Percentiles rank a stretch among this genome's conserved stretches.
Conservation (phyloP, 768 basidiomycete genomes). For the Imleria badia region DNA sequence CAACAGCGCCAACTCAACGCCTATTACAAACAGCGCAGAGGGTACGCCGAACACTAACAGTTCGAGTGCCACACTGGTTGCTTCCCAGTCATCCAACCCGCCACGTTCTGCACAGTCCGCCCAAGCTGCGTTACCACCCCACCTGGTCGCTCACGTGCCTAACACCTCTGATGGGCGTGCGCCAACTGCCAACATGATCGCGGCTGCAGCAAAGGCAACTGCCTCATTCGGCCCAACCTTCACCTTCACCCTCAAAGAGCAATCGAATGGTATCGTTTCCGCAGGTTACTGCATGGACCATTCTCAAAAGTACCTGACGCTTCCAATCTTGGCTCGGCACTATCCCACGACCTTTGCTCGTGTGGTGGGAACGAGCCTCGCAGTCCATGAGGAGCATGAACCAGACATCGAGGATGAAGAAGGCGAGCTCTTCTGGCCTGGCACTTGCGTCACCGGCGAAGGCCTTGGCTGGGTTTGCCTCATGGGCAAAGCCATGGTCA, state of each 20-base stretch:
- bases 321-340: constrained; percentile 65
- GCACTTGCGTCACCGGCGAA: constrained; percentile 68
- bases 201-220: constrained; percentile 32
- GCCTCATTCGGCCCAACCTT: constrained; percentile 29
- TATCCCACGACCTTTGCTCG: constrained; percentile 78
- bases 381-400: constrained; percentile 68
- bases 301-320: constrained; percentile 56
- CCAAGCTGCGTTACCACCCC: constrained; percentile 44
- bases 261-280: constrained; percentile 39
- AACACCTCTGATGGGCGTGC: constrained; percentile 30
- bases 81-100: constrained; percentile 26
- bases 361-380: constrained; percentile 63
- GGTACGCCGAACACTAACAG: constrained; percentile 50
- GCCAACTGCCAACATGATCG: constrained; percentile 28
- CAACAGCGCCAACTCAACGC: constrained; percentile 77
- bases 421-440: constrained; percentile 85
- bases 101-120: constrained; percentile 27
- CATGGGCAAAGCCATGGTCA: constrained; percentile 85
- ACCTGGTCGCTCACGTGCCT: constrained; percentile 30
- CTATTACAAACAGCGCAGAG: constrained; percentile 54
- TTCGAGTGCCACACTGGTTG: constrained; percentile 21
- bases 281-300: constrained; percentile 44
- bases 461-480: constrained; percentile 86
- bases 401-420: constrained; percentile 85
- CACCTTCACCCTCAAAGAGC: constrained; percentile 28